Evolutionary conservation across 2,329 filamentous ascomycete species (phyloP), one percentile per base, ranked within the genome.

Genomic region (Parastagonospora avenae): DNA sequence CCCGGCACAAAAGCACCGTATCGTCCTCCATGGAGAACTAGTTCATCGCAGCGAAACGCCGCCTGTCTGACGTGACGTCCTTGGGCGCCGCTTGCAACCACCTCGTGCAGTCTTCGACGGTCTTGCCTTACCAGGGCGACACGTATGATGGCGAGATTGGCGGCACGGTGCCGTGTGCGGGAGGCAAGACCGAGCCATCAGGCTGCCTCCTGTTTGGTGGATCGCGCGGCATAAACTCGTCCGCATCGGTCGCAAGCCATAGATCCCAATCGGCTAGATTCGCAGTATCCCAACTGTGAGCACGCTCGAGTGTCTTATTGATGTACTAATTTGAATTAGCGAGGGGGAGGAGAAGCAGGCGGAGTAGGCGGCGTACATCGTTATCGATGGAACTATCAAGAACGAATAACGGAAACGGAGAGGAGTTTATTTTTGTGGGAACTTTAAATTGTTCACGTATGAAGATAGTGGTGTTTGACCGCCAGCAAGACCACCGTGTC

Each of bases 401-500:
- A 11, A 57, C 45, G 19, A 57, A 57, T 16, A 57, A 45, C 24
- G 51, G 44, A 16, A 48, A 57, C 30, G 48, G 54, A 37, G 54
- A 37, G 8, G 36, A 16, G 12, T 32, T 28, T 9, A 41, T 28
- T 16, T 35, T 39, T 32, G 19, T 38, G 14, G 19, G 32, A 4
- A 48, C 27, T 28, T 24, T 3, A 3, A 5, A 24, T 24, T 3
- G 19, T 5, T 42, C 4, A 24, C 27, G 41, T n/a, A 10, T 5
- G 16, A 24, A 9, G 11, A 12, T 11, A 11, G 31, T 33, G 31
- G 31, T 33, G 4, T n/a, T n/a, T n/a, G n/a, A n/a, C n/a, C n/a
- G n/a, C n/a, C n/a, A n/a, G n/a, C n/a, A n/a, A n/a, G n/a, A n/a
- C n/a, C n/a, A n/a, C n/a, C n/a, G n/a, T n/a, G n/a, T n/a, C n/a